phyloP scores from a whole-genome alignment of 495 filamentous ascomycete species.

The Delitschia confertaspora region DNA sequence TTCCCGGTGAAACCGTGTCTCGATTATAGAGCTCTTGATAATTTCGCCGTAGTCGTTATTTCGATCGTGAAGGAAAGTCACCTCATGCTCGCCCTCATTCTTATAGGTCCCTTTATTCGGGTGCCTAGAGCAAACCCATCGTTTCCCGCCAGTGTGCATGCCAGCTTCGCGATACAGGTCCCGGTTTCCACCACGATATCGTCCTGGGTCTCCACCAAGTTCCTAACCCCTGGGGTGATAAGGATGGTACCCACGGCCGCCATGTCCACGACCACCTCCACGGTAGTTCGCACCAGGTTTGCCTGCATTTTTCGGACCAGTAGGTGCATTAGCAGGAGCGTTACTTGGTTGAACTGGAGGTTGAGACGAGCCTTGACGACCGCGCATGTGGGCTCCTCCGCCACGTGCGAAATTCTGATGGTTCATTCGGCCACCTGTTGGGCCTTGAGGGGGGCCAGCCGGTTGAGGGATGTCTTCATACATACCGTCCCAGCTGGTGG shows the following conservation, averaged over 20 bases:
- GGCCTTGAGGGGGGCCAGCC: constrained; percentile 47
- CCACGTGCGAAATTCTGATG: constrained; percentile 21
- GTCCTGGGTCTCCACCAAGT: too few species aligned
- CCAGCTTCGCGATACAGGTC: too few species aligned
- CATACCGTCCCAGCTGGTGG: constrained; percentile 96
- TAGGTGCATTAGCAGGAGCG: constrained; percentile 88
- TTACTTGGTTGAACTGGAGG: constrained; percentile 44
- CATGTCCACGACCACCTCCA: constrained; percentile 67
- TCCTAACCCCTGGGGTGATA: constrained; percentile 47
- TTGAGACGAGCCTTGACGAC: constrained; percentile 38
- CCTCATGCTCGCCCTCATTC: too few species aligned
- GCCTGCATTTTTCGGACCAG: constrained; percentile 91
- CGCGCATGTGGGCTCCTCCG: constrained; percentile 29
- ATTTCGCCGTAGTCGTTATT: too few species aligned
- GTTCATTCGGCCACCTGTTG: constrained; percentile 44
- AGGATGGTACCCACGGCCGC: constrained; percentile 70
- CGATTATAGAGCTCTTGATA: too few species aligned
- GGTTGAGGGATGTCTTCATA: constrained; percentile 96
- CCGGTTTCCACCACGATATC: too few species aligned
- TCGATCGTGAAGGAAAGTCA: too few species aligned
- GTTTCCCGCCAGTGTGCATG: too few species aligned
- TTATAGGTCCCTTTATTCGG: too few species aligned
- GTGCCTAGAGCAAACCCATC: too few species aligned
- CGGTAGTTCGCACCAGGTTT: constrained; percentile 91
- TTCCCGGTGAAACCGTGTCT: too few species aligned